Evolutionary conservation across 202 grass and related monocot species (phyloP), one percentile per base, ranked within the genome.

Genomic region (Eragrostis tef): DNA sequence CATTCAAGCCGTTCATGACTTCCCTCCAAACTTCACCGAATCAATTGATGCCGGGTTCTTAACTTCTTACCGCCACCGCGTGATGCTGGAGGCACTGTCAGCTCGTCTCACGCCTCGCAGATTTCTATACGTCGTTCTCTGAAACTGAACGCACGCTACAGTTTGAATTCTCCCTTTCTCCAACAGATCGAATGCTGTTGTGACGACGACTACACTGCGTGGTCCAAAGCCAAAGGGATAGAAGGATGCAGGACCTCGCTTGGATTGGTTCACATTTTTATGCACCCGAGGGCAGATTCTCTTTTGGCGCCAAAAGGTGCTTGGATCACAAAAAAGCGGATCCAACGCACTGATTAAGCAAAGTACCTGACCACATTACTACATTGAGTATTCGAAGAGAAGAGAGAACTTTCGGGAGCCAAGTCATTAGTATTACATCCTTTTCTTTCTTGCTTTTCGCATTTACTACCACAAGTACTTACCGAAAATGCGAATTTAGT

Each of bases 241-340:
- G 9, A 31, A 27, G 1, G 24, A 63, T 59, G 16, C 41, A 45
- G 67, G 42, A 21, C 48, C 48, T 45, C 47, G 36, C 65, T 82
- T 8, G 63, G 9, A 39, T 16, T 6, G 47, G 70, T 13, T 84
- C 81, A 10, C 86, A 85, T 81, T 85, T 88, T 88, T 17, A 76
- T 70, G 64, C 12, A 16, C 53, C n/a, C 25, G 69, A 61, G 25
- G 20, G 29, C 51, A 73, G 26, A 59, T 84, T 69, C 31, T 45
- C 61, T 61, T 58, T 44, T 79, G 31, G 22, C 60, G 25, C 13
- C 81, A 5, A 88, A 79, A 78, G 69, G n/a, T 31, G 42, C 43
- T 84, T 29, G 21, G 7, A 50, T 87, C 50, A 60, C 59, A 59
- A 59, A 47, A 78, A 43, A 79, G 17, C 16, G 43, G 0, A n/a